Conservation (phyloP, 345 rosid genomes). For the Capsella bursapastoris region DNA sequence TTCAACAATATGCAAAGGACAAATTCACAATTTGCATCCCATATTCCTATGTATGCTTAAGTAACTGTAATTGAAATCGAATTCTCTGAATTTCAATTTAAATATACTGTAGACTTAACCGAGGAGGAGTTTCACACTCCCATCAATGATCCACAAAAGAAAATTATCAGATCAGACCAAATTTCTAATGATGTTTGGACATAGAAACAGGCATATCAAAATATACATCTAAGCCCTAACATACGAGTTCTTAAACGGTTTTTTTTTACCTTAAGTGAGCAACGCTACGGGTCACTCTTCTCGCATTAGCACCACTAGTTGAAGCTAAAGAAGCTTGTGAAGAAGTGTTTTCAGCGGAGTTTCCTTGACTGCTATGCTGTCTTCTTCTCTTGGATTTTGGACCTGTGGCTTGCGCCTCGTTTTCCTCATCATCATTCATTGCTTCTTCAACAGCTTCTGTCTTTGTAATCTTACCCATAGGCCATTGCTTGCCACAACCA, state of each 20-base stretch:
- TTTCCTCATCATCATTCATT: slow-evolving; percentile 51
- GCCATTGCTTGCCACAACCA: slow-evolving; percentile 69
- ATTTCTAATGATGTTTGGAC: slow-evolving; percentile 18
- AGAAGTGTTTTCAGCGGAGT: slow-evolving; percentile 34
- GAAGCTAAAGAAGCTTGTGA: slow-evolving; percentile 52
- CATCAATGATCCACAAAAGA: not conserved
- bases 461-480: slow-evolving; percentile 44
- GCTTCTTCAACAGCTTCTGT: slow-evolving; percentile 57
- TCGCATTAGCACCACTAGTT: slow-evolving; percentile 40
- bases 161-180: slow-evolving; percentile 8
- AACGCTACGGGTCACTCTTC: slow-evolving; percentile 64
- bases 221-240: slow-evolving; percentile 36
- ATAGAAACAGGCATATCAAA: slow-evolving; percentile 14
- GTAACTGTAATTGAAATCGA: not conserved
- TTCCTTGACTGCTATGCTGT: slow-evolving; percentile 42
- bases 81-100: not conserved
- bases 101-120: slow-evolving; percentile 10
- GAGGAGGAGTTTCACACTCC: slow-evolving; percentile 6
- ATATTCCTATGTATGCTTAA: not conserved
- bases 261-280: slow-evolving; percentile 44
- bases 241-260: not conserved
- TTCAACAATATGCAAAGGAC: not conserved
- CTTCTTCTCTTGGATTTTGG: slow-evolving; percentile 51
- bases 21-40: not conserved
- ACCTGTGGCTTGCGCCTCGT: slow-evolving; percentile 41